Evolutionary conservation across 768 basidiomycete species (phyloP), one percentile per base, ranked within the genome.

Genomic region (Xerocomus spinulosus): DNA sequence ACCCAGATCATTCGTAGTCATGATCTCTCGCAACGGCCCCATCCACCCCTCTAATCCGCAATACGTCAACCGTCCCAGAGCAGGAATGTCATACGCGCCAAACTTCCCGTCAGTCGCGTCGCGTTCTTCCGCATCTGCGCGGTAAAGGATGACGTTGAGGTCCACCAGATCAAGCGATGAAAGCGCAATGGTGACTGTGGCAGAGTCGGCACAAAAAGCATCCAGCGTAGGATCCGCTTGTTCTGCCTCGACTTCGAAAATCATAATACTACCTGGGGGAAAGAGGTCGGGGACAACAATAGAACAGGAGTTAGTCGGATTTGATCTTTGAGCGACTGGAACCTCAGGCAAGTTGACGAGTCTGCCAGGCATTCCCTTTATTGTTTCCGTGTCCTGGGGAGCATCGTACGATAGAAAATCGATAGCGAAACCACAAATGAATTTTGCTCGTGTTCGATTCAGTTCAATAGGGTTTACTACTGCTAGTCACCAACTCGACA

Each of bases 41-140:
- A 99, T 97, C 92, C 94, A 99, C 2, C 96, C 96, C 60, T 98
- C 92, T 42, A 98, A 66, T 15, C 96, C 96, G 59, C 94, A 97
- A 67, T 97, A 99, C 10, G 80, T 82, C 65, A 93, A 71, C 49
- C 78, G 77, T 0, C 87, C 92, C 20, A 80, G 60, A 20, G 76
- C 80, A 5, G 94, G 89, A 28, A 99, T 70, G 39, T 85, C 77
- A 66, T 98, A 98, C 1, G 73, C 79, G 3, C 96, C 94, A 61
- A 85, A 82, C 51, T 82, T 78, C 1, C 90, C 90, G 3, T 68
- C 72, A 2, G 91, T 95, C 3, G 88, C 87, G 62, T 98, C 95
- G 30, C 82, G 74, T 67, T 99, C 96, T 69, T 99, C 96, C 1
- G 82, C 84, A 44, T 97, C 92, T 0, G 88, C 76, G 20, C 95